These are phyloP conservation scores for Phytophthora meadii DNA, from an alignment of 352 stramenopile species.

Conservation along the genomic window DNA sequence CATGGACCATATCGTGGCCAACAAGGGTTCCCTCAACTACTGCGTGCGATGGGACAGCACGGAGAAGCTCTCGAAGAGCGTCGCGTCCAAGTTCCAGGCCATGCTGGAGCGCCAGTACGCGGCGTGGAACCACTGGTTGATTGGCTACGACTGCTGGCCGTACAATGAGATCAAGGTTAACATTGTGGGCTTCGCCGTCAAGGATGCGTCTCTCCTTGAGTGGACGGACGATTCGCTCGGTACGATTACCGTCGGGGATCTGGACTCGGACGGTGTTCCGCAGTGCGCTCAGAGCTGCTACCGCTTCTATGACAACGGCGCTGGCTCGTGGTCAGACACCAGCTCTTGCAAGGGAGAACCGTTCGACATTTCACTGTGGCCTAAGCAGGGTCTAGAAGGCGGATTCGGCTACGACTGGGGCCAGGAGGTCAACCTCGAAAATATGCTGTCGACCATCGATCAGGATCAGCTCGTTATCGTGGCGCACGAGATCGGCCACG, in stretches of 20 bases:
- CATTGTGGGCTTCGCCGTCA: constrained; percentile 19
- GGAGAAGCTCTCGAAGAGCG: constrained; percentile 37
- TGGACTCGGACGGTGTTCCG: constrained; percentile 26
- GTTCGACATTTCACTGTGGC: constrained; percentile 49
- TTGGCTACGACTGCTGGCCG: constrained; percentile 36
- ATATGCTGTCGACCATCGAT: constrained; percentile 33
- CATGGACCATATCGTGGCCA: constrained; percentile 42
- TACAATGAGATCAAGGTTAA: constrained; percentile 35
- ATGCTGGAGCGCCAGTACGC: constrained; percentile 42
- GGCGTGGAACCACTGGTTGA: constrained; percentile 35
- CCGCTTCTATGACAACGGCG: not conserved
- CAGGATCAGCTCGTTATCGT: constrained; percentile 32
- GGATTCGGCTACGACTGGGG: constrained; percentile 14
- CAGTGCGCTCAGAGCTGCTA: constrained; percentile 43
- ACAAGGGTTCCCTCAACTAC: constrained; percentile 44
- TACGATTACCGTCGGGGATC: constrained; percentile 30
- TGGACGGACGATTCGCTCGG: constrained; percentile 46
- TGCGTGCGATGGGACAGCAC: constrained; percentile 52
- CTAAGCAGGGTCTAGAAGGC: constrained; percentile 27
- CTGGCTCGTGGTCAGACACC: constrained; percentile 18
- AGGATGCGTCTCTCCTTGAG: constrained; percentile 31
- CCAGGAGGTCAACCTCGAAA: constrained; percentile 5
- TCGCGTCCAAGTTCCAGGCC: constrained; percentile 43
- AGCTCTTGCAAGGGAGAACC: constrained; percentile 36
- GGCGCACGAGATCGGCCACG: constrained; percentile 41